phyloP scores from a whole-genome alignment of 768 basidiomycete genomes.

The Dacryopinax primogenitus region DNA sequence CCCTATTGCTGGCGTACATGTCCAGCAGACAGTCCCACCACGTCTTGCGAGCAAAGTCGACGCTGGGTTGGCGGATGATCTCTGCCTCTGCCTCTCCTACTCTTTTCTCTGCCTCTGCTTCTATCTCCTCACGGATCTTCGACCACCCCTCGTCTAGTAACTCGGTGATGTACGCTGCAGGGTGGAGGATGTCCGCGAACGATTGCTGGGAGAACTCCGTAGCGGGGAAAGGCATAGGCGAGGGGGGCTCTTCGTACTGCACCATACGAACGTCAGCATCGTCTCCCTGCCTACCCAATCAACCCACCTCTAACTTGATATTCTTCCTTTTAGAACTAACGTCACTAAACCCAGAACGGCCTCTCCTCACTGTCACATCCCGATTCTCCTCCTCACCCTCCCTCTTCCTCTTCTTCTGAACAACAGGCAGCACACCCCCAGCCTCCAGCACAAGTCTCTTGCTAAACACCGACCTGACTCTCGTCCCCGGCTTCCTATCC shows the following conservation, averaged over 20 bases:
- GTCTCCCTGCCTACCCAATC: not conserved
- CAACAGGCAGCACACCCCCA: not conserved
- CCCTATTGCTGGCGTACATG: slow-evolving; percentile 35
- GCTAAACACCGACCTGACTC: not conserved
- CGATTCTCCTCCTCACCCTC: slow-evolving; percentile 1
- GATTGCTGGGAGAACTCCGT: not conserved
- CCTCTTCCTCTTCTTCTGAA: not conserved
- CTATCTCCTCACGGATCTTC: not conserved
- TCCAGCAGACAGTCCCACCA: slow-evolving; percentile 67
- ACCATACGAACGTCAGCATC: not conserved
- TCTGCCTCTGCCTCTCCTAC: slow-evolving; percentile 15
- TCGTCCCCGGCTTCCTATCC: slow-evolving; percentile 62
- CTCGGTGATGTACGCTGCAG: not conserved
- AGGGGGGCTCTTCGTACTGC: not conserved
- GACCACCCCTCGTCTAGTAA: not conserved
- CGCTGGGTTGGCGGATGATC: slow-evolving; percentile 20
- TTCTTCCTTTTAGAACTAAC: slow-evolving; percentile 11
- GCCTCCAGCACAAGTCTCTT: not conserved
- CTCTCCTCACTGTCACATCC: slow-evolving; percentile 6
- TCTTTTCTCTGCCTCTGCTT: slow-evolving; percentile 41
- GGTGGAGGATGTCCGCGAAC: not conserved
- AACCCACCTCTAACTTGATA: not conserved
- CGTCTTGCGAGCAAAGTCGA: slow-evolving; percentile 50
- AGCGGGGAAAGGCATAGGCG: not conserved
- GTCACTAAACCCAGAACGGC: slow-evolving; percentile 8